phyloP scores from a whole-genome alignment of 192 early-diverging fungal genomes.

The Rhizoclosmatium sp. region DNA sequence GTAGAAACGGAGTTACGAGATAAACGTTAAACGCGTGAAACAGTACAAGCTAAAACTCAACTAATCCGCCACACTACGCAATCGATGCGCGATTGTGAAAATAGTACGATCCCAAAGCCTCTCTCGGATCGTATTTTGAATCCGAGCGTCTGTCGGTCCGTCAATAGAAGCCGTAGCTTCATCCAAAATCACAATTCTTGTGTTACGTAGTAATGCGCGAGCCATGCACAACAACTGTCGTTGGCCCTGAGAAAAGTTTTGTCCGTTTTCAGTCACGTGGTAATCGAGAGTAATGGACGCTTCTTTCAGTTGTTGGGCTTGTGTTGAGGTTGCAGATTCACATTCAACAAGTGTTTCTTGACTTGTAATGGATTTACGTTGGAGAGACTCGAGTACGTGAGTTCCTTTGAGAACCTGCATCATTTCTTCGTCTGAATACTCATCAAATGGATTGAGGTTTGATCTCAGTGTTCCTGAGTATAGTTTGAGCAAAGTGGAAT shows the following conservation, averaged over 20 bases:
- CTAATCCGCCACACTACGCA: slow-evolving; percentile 42
- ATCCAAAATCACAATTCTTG: slow-evolving; percentile 50
- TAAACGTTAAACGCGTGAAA: background rate
- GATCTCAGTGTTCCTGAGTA: slow-evolving; percentile 65
- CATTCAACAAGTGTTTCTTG: background rate
- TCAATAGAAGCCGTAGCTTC: slow-evolving; percentile 90
- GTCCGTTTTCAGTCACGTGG: slow-evolving; percentile 78
- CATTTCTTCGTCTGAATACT: slow-evolving; percentile 72
- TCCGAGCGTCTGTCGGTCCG: slow-evolving; percentile 83
- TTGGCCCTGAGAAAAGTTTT: slow-evolving; percentile 86
- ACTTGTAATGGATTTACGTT: slow-evolving; percentile 2
- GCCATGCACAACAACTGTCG: slow-evolving; percentile 71
- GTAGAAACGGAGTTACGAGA: background rate
- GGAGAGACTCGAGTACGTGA: slow-evolving; percentile 65
- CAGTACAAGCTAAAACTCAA: background rate
- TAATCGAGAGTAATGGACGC: slow-evolving; percentile 62
- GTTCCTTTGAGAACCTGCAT: slow-evolving; percentile 81
- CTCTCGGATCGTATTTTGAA: slow-evolving; percentile 85
- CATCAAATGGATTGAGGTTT: slow-evolving; percentile 82
- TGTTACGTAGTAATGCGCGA: slow-evolving; percentile 47
- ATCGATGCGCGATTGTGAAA: slow-evolving; percentile 88
- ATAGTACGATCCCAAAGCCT: slow-evolving; percentile 75
- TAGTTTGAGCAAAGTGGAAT: background rate
- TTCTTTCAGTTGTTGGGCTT: background rate
- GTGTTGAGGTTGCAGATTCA: background rate